phyloP scores from a whole-genome alignment of 768 basidiomycete genomes.

The Paxillus involutus region DNA sequence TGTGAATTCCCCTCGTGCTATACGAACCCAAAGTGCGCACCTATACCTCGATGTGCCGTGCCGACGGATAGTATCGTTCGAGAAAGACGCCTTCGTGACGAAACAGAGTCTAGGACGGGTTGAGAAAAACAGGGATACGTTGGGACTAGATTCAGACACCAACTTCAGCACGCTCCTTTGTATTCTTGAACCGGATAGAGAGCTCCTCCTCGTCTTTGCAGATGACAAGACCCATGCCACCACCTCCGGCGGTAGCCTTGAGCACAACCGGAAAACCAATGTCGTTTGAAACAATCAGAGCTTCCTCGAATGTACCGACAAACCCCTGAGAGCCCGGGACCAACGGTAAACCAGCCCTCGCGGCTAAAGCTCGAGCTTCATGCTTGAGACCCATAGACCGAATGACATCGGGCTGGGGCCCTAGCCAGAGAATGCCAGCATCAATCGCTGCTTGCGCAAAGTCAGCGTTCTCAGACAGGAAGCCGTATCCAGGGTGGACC shows the following conservation, averaged over 20 bases:
- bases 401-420: conserved; percentile 52
- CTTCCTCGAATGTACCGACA: conserved; percentile 40
- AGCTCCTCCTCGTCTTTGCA: conserved; percentile 46
- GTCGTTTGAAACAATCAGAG: conserved; percentile 34
- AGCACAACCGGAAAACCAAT: conserved; percentile 64
- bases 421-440: conserved; percentile 57
- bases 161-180: conserved; percentile 47
- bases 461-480: conserved; percentile 61
- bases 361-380: conserved; percentile 47
- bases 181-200: conserved; percentile 31
- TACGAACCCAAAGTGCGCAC: conserved; percentile 27
- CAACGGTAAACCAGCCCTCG: conserved; percentile 47
- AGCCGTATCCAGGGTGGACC: conserved; percentile 65
- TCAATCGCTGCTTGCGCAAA: conserved; percentile 49
- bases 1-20: neutral
- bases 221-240: conserved; percentile 65
- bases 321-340: conserved; percentile 59
- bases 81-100: conserved; percentile 51
- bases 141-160: conserved; percentile 4
- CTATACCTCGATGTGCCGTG: conserved; percentile 69
- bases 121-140: neutral
- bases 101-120: conserved; percentile 43
- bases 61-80: conserved; percentile 55
- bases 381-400: conserved; percentile 63
- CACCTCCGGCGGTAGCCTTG: conserved; percentile 69